Evolutionary conservation across 495 filamentous ascomycete species (phyloP), one percentile per base, ranked within the genome.

Genomic region (Aspergillus sclerotioniger): DNA sequence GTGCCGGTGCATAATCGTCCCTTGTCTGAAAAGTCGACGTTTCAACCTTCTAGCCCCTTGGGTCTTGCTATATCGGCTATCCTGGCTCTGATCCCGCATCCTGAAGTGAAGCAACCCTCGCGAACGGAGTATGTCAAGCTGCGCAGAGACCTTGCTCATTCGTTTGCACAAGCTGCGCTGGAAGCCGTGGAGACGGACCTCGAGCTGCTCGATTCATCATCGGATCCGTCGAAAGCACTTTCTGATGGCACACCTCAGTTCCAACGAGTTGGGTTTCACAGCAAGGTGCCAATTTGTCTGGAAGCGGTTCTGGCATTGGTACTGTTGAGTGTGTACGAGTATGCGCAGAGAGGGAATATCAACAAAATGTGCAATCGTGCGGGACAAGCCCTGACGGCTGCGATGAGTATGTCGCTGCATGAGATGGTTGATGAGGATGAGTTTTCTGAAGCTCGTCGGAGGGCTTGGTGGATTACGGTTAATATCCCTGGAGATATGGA

Each of bases 391-490:
- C 57, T 80, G 50, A 69, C 73, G 28, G 51, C 71, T 12, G 78
- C 77, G 3, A 73, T 78, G 67, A 69, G 70, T 53, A 51, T 80
- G 25, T 67, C 61, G 9, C 65, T 82, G 8, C 74, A 80, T 60
- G 67, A 64, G 13, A 63, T 60, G 16, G 68, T 60, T 8, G 70
- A 75, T 10, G 74, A 75, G 8, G 71, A 76, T 29, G 71, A 71
- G 39, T 68, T 67, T 51, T 76, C 70, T 2, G 78, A 82, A 58
- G 72, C 75, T 17, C 71, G 68, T 58, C 67, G 73, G 31, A 68
- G 78, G 21, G 67, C 70, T 15, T 82, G 79, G 79, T 82, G 79
- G 79, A 80, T 80, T 75, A 80, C 77, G 29, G 74, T 74, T 62
- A 19, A 67, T 56, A 21, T 29, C 20, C 29, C 39, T 3, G 10